Percentiles rank a stretch among this genome's conserved stretches.
phyloP scores from a whole-genome alignment of 768 basidiomycete genomes.

The Lentinula aciculospora region DNA sequence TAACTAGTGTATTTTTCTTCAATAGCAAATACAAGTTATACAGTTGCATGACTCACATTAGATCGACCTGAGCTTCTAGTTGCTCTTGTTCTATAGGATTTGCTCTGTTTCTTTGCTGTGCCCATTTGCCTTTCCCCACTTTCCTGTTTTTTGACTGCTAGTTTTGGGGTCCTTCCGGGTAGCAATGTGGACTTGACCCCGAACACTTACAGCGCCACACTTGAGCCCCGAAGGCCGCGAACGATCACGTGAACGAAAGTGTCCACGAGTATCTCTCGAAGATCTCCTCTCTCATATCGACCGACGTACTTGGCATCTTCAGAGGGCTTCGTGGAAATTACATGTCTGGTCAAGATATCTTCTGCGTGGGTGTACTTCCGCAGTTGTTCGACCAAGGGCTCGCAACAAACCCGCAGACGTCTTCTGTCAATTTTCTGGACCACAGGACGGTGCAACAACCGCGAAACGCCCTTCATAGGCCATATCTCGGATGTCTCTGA shows the following conservation, averaged over 20 bases:
- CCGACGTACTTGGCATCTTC: no score
- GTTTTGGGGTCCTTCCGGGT: not conserved
- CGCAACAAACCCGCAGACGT: no score
- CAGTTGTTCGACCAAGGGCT: no score
- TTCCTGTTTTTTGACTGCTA: not conserved
- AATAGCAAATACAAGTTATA: not conserved
- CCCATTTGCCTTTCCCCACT: slow-evolving; percentile 5
- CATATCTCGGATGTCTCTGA: no score
- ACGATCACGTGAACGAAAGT: not conserved
- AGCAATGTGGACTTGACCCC: not conserved
- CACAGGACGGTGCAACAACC: no score
- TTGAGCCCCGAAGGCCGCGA: not conserved
- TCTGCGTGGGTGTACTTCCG: no score
- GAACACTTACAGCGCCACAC: not conserved
- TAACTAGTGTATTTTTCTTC: slow-evolving; percentile 17
- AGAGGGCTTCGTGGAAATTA: no score
- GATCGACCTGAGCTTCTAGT: slow-evolving; percentile 2
- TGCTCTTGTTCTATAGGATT: slow-evolving; percentile 4
- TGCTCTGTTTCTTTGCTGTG: slow-evolving; percentile 8
- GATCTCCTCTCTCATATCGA: no score
- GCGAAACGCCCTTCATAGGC: no score
- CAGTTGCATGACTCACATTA: slow-evolving; percentile 1
- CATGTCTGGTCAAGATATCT: no score
- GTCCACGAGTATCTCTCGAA: no score
- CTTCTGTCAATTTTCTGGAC: no score